These are phyloP conservation scores for Mortierella sp. DNA, from an alignment of 371 early-diverging fungal genomes.

Conservation along the genomic window DNA sequence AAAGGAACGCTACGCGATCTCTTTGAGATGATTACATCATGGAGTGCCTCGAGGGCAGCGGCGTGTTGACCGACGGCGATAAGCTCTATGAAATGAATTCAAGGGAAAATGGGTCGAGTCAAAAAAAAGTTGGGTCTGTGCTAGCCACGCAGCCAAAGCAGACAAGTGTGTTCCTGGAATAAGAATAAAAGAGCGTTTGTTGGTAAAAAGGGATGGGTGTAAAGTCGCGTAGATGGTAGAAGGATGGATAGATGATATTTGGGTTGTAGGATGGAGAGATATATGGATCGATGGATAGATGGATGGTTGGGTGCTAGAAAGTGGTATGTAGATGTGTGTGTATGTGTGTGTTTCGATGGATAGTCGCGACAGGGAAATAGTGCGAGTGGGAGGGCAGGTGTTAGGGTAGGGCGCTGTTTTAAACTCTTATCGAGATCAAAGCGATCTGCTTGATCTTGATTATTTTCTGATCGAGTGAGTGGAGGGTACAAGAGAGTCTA, in stretches of 20 bases:
- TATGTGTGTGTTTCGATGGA: not conserved
- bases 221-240: not conserved
- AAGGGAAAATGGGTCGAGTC: not conserved
- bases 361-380: too few relatives aligned
- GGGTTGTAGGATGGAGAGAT: not conserved
- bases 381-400: not conserved
- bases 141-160: too few relatives aligned
- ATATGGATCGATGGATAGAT: slow-evolving; percentile 30
- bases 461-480: not conserved
- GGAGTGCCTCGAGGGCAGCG: slow-evolving; percentile 90
- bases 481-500: not conserved
- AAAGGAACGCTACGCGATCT: slow-evolving; percentile 86
- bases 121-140: not conserved
- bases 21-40: slow-evolving; percentile 92
- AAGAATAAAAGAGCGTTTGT: not conserved
- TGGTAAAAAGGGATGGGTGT: too few relatives aligned
- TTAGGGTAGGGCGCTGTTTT: not conserved
- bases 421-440: not conserved
- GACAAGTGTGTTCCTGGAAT: slow-evolving; percentile 6
- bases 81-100: slow-evolving; percentile 77
- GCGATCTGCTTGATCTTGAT: not conserved
- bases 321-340: not conserved
- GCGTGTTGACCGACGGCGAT: slow-evolving; percentile 90
- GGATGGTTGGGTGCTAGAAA: slow-evolving; percentile 18
- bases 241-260: not conserved